Conservation (phyloP, 225 moss, liverwort and hornwort species). For the Rhytidiadelphus loreus region DNA sequence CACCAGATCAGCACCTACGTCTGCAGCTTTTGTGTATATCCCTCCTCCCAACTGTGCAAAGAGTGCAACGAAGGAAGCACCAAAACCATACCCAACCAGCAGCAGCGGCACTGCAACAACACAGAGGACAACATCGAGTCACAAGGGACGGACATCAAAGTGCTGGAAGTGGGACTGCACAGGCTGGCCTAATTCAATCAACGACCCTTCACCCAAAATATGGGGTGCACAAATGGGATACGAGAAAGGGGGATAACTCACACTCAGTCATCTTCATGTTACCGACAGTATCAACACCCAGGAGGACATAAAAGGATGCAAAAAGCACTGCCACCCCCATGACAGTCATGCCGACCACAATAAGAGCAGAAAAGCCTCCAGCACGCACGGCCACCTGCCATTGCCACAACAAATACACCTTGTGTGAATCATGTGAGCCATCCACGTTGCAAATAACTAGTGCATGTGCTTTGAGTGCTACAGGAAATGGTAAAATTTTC, state of each 20-base stretch:
- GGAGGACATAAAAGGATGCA: conserved; percentile 70
- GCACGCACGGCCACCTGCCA: conserved; percentile 66
- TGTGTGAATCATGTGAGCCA: background rate
- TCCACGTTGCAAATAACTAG: background rate
- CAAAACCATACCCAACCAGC: conserved; percentile 96
- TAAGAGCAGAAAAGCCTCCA: conserved; percentile 95
- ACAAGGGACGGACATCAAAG: background rate
- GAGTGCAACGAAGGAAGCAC: conserved; percentile 96
- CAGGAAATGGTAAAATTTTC: background rate
- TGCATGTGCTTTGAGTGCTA: background rate
- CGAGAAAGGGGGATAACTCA: conserved; percentile 17
- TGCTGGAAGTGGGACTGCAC: background rate
- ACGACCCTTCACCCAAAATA: background rate
- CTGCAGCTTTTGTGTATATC: conserved; percentile 96
- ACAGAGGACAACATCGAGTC: background rate
- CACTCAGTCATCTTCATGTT: conserved; percentile 83
- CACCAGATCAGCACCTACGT: conserved; percentile 95
- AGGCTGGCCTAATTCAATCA: background rate
- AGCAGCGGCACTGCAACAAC: conserved; percentile 76
- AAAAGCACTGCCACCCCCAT: conserved; percentile 87
- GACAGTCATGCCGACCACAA: conserved; percentile 95
- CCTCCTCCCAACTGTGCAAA: conserved; percentile 98
- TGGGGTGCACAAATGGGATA: background rate
- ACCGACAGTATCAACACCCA: conserved; percentile 57
- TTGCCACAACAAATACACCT: background rate